These are phyloP conservation scores for Phaeomoniella chlamydospora DNA, from an alignment of 2,329 filamentous ascomycete species.

Conservation along the genomic window DNA sequence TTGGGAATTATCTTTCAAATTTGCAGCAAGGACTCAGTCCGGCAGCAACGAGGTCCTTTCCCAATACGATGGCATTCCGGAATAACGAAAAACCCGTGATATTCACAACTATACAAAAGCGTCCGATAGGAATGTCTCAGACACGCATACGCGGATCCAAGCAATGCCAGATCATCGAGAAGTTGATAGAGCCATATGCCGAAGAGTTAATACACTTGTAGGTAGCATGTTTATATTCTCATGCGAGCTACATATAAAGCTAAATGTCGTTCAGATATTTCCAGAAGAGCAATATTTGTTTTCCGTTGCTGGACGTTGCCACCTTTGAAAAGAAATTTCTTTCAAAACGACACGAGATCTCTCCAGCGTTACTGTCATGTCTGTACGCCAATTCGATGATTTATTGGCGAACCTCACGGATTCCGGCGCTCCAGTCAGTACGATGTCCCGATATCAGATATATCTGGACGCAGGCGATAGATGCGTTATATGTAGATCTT, in stretches of 20 bases:
- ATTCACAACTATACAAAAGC: constrained; percentile 18
- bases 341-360: constrained; percentile 31
- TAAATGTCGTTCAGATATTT: no score
- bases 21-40: constrained; percentile 13
- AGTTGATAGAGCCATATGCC: constrained; percentile 41
- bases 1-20: constrained; percentile 44
- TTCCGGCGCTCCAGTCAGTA: constrained; percentile 26
- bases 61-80: constrained; percentile 16
- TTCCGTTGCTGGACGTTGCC: constrained; percentile 44
- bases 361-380: constrained; percentile 41
- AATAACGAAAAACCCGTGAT: constrained; percentile 29
- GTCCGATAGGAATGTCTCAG: constrained; percentile 21
- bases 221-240: no score
- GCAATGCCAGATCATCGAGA: constrained; percentile 40
- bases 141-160: constrained; percentile 30
- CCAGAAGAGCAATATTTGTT: constrained; percentile 41
- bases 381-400: constrained; percentile 44
- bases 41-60: constrained; percentile 10
- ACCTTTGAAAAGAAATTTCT: constrained; percentile 36
- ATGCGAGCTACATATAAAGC: no score
- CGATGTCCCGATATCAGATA: constrained; percentile 43
- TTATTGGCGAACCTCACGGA: constrained; percentile 42
- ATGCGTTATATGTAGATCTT: constrained; percentile 42
- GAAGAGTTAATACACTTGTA: constrained; percentile 32
- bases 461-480: constrained; percentile 47